Conservation (phyloP, 2,329 filamentous ascomycete species). For the Blastomyces silverae region DNA sequence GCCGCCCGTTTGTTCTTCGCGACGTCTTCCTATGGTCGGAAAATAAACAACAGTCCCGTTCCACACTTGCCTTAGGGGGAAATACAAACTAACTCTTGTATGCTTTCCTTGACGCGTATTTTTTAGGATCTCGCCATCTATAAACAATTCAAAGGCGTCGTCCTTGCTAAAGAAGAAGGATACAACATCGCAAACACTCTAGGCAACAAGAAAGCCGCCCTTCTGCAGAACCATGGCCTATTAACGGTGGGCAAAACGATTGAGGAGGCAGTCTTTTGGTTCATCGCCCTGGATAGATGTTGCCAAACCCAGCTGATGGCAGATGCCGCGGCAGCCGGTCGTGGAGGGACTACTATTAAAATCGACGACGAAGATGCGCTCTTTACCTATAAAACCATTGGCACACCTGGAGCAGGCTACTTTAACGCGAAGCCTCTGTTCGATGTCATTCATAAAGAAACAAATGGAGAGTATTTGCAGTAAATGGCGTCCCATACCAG, state of each 20-base stretch:
- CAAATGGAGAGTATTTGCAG: conserved; percentile 50
- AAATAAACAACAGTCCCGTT: background rate
- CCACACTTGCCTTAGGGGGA: background rate
- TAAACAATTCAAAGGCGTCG: conserved; percentile 48
- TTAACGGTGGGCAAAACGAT: conserved; percentile 46
- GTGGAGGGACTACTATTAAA: conserved; percentile 58
- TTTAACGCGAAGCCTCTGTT: conserved; percentile 67
- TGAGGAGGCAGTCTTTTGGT: conserved; percentile 51
- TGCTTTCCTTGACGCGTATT: background rate
- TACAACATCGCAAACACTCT: conserved; percentile 46
- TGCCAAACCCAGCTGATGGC: conserved; percentile 49
- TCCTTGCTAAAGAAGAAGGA: conserved; percentile 50
- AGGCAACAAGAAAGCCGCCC: conserved; percentile 46
- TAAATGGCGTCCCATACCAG: conserved; percentile 22
- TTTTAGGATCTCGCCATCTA: conserved; percentile 49
- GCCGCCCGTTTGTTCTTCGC: background rate
- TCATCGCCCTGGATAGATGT: conserved; percentile 49
- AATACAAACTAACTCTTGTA: background rate
- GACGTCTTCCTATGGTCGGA: background rate
- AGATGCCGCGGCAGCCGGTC: conserved; percentile 49
- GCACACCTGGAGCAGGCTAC: conserved; percentile 56
- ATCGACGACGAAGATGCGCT: conserved; percentile 61
- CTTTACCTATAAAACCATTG: conserved; percentile 61
- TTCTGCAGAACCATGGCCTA: conserved; percentile 51
- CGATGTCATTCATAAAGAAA: conserved; percentile 60